A percentile compares a stretch with the other conserved stretches of the same genome.
Evolutionary conservation across 148 eudicot species (phyloP).

Genomic region (Fallopia convolvulus): DNA sequence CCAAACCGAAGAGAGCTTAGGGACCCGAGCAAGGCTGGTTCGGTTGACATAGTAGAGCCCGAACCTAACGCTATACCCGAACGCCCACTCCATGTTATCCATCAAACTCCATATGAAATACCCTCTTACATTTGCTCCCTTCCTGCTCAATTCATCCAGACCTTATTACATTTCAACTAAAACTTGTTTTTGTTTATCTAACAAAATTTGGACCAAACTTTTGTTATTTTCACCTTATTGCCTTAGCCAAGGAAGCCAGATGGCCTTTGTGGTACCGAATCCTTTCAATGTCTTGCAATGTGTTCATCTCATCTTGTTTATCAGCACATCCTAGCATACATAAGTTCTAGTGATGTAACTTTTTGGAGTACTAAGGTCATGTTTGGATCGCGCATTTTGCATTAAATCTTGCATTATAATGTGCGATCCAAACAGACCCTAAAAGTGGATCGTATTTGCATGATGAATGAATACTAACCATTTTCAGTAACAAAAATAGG

Average conservation of each 20-base stretch:
- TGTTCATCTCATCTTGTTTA: constrained; percentile 18
- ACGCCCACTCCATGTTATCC: constrained; percentile 54
- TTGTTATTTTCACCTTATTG: constrained; percentile 43
- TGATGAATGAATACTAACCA: constrained; percentile 25
- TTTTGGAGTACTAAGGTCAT: too few species aligned
- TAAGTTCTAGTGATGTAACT: too few species aligned
- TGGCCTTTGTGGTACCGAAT: constrained; percentile 43
- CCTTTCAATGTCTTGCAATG: constrained; percentile 36
- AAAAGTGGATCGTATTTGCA: too few species aligned
- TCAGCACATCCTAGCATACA: constrained; percentile 37
- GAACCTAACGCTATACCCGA: constrained; percentile 35
- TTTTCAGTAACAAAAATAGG: constrained; percentile 63
- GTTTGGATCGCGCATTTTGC: too few species aligned
- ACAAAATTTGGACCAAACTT: background rate
- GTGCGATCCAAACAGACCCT: too few species aligned
- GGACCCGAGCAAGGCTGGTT: constrained; percentile 30
- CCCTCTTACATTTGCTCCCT: constrained; percentile 62
- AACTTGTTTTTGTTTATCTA: background rate
- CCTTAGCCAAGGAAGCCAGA: constrained; percentile 45
- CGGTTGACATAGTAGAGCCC: constrained; percentile 46
- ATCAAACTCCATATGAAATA: constrained; percentile 61
- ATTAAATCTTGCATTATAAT: too few species aligned
- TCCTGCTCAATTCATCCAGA: constrained; percentile 15
- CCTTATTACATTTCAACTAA: background rate
- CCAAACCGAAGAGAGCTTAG: constrained; percentile 62